phyloP scores from a whole-genome alignment of 179 eudicot genomes.

The Spergularia azorica region DNA sequence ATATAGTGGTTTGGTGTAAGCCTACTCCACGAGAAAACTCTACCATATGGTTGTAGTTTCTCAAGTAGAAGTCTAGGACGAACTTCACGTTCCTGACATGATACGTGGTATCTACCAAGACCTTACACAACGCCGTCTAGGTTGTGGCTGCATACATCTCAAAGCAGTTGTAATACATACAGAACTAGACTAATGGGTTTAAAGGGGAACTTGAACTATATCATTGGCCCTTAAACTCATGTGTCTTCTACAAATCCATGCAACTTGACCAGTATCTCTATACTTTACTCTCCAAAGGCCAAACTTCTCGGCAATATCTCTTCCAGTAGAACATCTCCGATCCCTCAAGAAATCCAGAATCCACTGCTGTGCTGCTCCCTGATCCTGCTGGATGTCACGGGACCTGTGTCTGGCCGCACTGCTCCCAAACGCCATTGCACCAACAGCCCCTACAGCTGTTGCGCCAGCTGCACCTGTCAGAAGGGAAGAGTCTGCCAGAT shows the following conservation, averaged over 20 bases:
- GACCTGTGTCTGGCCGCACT: slow-evolving; percentile 42
- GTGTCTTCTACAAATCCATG: slow-evolving; percentile 91
- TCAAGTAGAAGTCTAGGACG: too few relatives aligned
- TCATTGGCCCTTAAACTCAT: slow-evolving; percentile 66
- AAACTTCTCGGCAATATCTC: slow-evolving; percentile 90
- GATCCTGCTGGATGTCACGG: slow-evolving; percentile 72
- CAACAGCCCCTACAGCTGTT: slow-evolving; percentile 69
- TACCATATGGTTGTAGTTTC: too few relatives aligned
- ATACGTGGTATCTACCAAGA: too few relatives aligned
- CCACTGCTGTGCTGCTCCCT: slow-evolving; percentile 92
- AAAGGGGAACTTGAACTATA: slow-evolving; percentile 74
- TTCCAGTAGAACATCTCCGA: slow-evolving; percentile 65
- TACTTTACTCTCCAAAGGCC: slow-evolving; percentile 96
- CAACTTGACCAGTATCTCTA: slow-evolving; percentile 80
- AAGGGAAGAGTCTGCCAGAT: slow-evolving; percentile 58
- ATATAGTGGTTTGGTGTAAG: too few relatives aligned
- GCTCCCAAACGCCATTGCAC: slow-evolving; percentile 55
- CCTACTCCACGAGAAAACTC: too few relatives aligned
- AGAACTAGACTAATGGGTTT: slow-evolving; percentile 8
- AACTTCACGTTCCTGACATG: too few relatives aligned
- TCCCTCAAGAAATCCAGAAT: slow-evolving; percentile 86
- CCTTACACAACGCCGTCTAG: neutral
- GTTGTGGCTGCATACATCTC: slow-evolving; percentile 1
- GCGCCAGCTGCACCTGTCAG: slow-evolving; percentile 75
- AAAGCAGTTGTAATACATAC: neutral